These are phyloP conservation scores for Emiliania huxleyi DNA, from an alignment of 78 protist genomes.

Conservation along the genomic window DNA sequence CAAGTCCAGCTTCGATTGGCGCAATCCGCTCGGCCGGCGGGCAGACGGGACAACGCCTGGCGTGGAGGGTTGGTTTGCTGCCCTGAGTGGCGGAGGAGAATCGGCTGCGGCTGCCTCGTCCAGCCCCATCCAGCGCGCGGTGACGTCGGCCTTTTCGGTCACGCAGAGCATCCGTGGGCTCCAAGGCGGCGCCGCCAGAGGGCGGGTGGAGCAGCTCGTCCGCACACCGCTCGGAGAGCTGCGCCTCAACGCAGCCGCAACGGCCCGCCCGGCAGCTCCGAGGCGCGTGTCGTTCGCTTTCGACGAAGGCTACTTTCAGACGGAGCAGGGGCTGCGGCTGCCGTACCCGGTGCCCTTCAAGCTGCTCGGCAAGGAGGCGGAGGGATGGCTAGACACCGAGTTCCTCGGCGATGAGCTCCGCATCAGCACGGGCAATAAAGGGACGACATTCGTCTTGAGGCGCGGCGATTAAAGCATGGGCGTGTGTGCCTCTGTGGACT, in stretches of 20 bases:
- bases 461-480: not conserved
- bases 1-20: not conserved
- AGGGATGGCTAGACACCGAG: not conserved
- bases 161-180: not conserved
- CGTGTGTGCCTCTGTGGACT: too few relatives aligned
- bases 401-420: not conserved
- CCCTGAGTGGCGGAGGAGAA: not conserved
- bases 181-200: not conserved
- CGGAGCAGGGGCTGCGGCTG: not conserved
- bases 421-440: not conserved
- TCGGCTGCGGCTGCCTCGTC: not conserved
- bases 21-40: not conserved
- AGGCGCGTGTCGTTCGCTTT: not conserved
- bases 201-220: not conserved
- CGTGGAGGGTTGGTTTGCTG: not conserved
- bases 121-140: not conserved
- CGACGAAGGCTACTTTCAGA: not conserved
- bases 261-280: not conserved
- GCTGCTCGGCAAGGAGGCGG: not conserved
- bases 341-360: slow-evolving; percentile 13
- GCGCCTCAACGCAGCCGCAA: not conserved
- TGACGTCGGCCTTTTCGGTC: not conserved
- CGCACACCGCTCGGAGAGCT: not conserved
- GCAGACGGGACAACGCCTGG: not conserved
- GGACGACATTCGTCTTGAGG: not conserved